These are phyloP conservation scores for Pyrus communis DNA, from an alignment of 306 rosid species.

Conservation along the genomic window DNA sequence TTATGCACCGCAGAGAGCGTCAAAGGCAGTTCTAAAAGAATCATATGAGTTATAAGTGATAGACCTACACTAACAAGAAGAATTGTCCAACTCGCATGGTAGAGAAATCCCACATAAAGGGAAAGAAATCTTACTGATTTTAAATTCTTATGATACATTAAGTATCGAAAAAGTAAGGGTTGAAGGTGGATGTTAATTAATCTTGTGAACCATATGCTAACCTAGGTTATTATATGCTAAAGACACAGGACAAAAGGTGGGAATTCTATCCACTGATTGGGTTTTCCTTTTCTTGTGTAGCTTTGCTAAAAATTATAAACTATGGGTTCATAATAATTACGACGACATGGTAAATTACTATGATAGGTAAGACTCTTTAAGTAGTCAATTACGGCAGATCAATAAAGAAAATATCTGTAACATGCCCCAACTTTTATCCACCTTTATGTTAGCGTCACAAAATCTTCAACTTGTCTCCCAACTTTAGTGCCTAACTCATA, in stretches of 20 bases:
- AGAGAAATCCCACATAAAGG: neutral
- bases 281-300: neutral
- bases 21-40: neutral
- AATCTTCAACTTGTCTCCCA: constrained; percentile 49
- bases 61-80: neutral
- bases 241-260: neutral
- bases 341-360: neutral
- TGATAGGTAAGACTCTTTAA: neutral
- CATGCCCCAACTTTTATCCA: constrained; percentile 40
- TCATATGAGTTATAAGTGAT: neutral
- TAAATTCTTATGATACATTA: neutral
- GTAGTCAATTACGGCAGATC: constrained; percentile 5
- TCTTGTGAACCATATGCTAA: neutral
- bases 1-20: neutral
- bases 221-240: neutral
- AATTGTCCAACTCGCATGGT: neutral
- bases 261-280: neutral
- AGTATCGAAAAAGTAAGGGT: neutral
- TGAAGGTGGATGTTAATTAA: neutral
- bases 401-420: neutral
- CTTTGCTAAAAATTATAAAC: neutral
- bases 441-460: constrained; percentile 38
- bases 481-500: constrained; percentile 40
- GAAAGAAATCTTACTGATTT: neutral
- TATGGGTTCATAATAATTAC: neutral